Percentiles rank a stretch among this genome's conserved stretches.
Conservation (phyloP, 192 early-diverging fungal species). For the Backusella tuberculispora region DNA sequence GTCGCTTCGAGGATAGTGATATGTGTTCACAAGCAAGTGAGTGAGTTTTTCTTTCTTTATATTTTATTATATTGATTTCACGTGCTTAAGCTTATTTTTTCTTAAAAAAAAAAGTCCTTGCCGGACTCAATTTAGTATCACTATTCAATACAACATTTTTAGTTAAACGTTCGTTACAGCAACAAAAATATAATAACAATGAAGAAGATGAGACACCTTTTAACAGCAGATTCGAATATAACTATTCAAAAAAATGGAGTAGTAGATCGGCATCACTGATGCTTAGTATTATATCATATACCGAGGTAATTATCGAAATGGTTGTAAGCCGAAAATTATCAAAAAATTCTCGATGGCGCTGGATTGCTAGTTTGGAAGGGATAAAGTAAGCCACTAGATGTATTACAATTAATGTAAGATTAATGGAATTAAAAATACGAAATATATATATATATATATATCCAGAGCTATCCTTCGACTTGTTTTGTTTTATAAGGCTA, state of each 20-base stretch:
- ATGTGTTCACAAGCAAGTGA: conserved; percentile 28
- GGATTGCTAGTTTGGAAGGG: conserved; percentile 22
- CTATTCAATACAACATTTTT: conserved; percentile 27
- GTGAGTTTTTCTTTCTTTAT: conserved; percentile 5
- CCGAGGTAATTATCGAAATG: conserved; percentile 33
- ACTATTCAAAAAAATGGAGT: conserved; percentile 4
- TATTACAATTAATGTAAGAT: no score
- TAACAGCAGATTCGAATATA: conserved; percentile 16
- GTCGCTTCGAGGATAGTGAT: conserved; percentile 34
- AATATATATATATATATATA: no score
- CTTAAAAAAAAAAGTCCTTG: conserved; percentile 23
- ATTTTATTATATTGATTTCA: background rate
- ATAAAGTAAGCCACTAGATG: conserved; percentile 12
- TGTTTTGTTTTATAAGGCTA: conserved; percentile 14
- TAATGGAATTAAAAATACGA: background rate
- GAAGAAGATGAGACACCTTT: background rate
- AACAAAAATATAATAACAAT: background rate
- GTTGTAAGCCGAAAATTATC: conserved; percentile 15
- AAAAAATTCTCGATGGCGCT: conserved; percentile 25
- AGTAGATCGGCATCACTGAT: conserved; percentile 1
- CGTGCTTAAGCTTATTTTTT: background rate
- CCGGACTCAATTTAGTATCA: conserved; percentile 21
- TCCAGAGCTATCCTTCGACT: conserved; percentile 25
- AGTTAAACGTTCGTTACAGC: background rate
- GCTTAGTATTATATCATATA: conserved; percentile 29